These are phyloP conservation scores for Hylodesmum podocarpum DNA, from an alignment of 306 rosid species.

Conservation along the genomic window DNA sequence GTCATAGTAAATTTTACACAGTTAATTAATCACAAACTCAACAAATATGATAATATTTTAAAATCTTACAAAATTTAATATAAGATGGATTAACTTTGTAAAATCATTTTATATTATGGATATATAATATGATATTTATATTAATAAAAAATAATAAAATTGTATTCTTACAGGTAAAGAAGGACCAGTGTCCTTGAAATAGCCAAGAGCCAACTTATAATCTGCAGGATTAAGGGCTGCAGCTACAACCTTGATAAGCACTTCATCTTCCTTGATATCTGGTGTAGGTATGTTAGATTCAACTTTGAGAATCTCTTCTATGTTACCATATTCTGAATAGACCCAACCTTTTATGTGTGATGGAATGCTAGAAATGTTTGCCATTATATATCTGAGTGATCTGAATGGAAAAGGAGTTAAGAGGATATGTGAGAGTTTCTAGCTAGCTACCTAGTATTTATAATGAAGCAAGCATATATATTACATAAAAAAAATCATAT, in stretches of 20 bases:
- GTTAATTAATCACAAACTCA: too few species aligned
- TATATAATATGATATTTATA: too few species aligned
- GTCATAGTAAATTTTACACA: too few species aligned
- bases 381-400: background rate
- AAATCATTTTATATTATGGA: too few species aligned
- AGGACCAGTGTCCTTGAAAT: constrained; percentile 21
- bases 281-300: constrained; percentile 48
- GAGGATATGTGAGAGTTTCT: constrained; percentile 16
- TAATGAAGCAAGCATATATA: too few species aligned
- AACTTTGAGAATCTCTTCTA: constrained; percentile 48
- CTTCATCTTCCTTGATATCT: constrained; percentile 39
- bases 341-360: constrained; percentile 51
- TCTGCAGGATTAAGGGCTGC: constrained; percentile 58
- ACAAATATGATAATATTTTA: too few species aligned
- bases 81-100: too few species aligned
- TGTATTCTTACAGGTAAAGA: constrained; percentile 36
- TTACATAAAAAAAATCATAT: too few species aligned
- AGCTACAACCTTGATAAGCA: constrained; percentile 58
- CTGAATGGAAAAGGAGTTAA: background rate
- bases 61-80: too few species aligned
- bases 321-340: constrained; percentile 49
- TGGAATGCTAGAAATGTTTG: background rate
- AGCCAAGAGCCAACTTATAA: constrained; percentile 47
- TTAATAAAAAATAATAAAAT: background rate
- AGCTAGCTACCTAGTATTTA: background rate